Base-by-base conservation (phyloP, 768 basidiomycete species). In the Lanmaoa rubissima region DNA sequence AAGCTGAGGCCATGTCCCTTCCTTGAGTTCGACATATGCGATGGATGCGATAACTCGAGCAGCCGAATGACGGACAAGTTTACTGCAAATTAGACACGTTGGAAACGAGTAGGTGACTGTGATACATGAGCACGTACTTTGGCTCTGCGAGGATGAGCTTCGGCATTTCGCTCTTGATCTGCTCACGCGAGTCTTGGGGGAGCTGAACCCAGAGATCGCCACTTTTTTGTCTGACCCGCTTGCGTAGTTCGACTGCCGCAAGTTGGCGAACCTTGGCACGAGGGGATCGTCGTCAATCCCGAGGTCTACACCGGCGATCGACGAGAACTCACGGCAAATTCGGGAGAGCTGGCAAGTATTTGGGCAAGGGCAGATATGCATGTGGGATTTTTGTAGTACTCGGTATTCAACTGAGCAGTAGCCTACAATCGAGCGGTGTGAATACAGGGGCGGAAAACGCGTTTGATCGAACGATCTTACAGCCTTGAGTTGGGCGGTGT, bases 191-290 rank as follows among this genome's bases (percentile, higher is more conserved):
- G 38, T 79, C 76, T 69, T 82, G 81, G 36, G 84, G 74, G 31
- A 92, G 80, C 54, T 82, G 77, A 19, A 84, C 77, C 97, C 97
- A 99, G 34, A 95, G 74, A 69, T 82, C 84, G 48, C 88, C 90
- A 62, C 88, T 90, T 65, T 87, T 87, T 69, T 85, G 82, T 28
- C 80, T 72, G 58, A 98, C 84, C 55, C 96, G 90, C 79, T 99
- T 99, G 65, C 96, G 83, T 70, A 98, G 80, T 75, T 99, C 97
- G 53, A 98, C 94, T 9, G 95, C 94, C 47, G 95, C 92, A 21
- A 99, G 82, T 84, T 99, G 97, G 59, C 94, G 91, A 60, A 98
- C 86, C 95, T 99, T 50, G 26, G 13, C 1, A 48, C 13, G 41
- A 46, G 10, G 24, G 28, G 36, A 54, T 54, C 51, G 39, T 32